A percentile compares a stretch with the other conserved stretches of the same genome.
Conservation (phyloP, 441 rosid species). For the Raphanus hybrid region DNA sequence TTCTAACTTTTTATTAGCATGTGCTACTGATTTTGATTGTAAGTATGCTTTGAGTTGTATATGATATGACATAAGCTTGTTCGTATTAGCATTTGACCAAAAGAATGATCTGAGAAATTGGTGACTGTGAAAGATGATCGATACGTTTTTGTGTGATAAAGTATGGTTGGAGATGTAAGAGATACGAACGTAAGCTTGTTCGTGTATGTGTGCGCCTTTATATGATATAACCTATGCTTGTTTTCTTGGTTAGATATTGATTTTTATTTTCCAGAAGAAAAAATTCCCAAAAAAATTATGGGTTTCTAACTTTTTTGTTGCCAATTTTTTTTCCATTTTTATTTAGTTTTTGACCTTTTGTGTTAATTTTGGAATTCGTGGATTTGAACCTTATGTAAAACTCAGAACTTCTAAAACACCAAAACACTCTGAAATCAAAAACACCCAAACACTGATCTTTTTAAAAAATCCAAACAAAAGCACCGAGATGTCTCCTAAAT, state of each 20-base stretch:
- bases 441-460: too few species aligned
- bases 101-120: background rate
- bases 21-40: background rate
- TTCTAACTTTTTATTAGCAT: background rate
- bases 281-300: too few species aligned
- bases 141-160: background rate
- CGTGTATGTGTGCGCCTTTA: background rate
- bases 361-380: too few species aligned
- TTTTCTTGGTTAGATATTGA: background rate
- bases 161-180: background rate
- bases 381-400: too few species aligned
- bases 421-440: too few species aligned
- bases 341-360: too few species aligned
- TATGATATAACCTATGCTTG: background rate
- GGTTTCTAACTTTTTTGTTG: too few species aligned
- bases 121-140: background rate
- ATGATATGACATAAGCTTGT: background rate
- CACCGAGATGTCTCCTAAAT: too few species aligned
- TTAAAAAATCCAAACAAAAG: too few species aligned
- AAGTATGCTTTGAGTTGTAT: background rate
- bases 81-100: constrained; percentile 4
- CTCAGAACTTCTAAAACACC: too few species aligned
- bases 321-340: too few species aligned
- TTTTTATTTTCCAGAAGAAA: too few species aligned
- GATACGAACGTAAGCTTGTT: background rate